Percentiles rank a stretch among this genome's conserved stretches.
phyloP scores from a whole-genome alignment of 371 early-diverging fungal genomes.

The Mycotypha africana region DNA sequence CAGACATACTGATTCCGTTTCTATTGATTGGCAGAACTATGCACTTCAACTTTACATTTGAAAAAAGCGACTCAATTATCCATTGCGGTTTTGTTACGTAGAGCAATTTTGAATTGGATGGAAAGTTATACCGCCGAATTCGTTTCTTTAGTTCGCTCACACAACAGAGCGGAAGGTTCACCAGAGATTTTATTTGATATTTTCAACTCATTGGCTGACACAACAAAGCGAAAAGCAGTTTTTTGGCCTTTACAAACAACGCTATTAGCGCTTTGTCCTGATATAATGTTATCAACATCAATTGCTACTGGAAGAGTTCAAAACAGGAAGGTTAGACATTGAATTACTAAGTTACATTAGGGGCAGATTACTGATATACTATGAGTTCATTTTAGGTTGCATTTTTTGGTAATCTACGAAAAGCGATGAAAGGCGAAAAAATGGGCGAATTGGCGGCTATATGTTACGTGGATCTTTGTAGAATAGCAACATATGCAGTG shows the following conservation, averaged over 20 bases:
- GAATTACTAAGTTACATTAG: too few relatives aligned
- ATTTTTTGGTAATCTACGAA: conserved; percentile 60
- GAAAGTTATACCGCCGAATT: conserved; percentile 72
- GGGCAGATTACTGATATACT: too few relatives aligned
- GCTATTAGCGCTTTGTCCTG: conserved; percentile 72
- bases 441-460: conserved; percentile 61
- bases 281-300: conserved; percentile 38
- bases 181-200: conserved; percentile 73
- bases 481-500: conserved; percentile 62
- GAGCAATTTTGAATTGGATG: conserved; percentile 85
- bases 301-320: conserved; percentile 25
- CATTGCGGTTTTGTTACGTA: conserved; percentile 59
- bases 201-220: conserved; percentile 60
- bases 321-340: conserved; percentile 25
- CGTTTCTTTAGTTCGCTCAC: conserved; percentile 47
- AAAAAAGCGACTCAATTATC: conserved; percentile 57
- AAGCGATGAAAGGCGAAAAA: conserved; percentile 47
- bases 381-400: conserved; percentile 30
- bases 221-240: conserved; percentile 49
- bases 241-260: conserved; percentile 80
- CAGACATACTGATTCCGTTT: too few relatives aligned
- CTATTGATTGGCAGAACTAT: conserved; percentile 46
- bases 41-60: conserved; percentile 40
- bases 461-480: conserved; percentile 73
- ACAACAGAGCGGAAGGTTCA: conserved; percentile 61